These are phyloP conservation scores for Cyamopsis tetragonoloba DNA, from an alignment of 306 rosid genomes.

Conservation along the genomic window DNA sequence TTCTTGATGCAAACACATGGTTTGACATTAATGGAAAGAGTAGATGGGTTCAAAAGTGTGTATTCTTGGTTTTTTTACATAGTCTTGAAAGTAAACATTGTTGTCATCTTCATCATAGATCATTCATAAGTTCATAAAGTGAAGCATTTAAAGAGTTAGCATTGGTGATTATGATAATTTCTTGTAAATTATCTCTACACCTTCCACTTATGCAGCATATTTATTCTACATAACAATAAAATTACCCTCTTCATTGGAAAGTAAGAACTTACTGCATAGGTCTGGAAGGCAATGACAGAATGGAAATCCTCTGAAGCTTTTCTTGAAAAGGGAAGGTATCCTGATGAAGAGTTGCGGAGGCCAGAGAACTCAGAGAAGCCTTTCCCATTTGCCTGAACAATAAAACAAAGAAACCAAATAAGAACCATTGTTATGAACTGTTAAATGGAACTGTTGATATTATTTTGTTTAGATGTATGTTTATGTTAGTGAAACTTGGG, in stretches of 20 bases:
- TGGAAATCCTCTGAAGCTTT: slow-evolving; percentile 73
- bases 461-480: neutral
- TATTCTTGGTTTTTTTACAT: neutral
- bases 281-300: slow-evolving; percentile 70
- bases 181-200: neutral
- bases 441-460: neutral
- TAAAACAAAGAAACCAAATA: neutral
- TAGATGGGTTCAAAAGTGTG: neutral
- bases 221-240: neutral
- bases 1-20: neutral
- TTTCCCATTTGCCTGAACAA: slow-evolving; percentile 60
- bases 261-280: slow-evolving; percentile 74
- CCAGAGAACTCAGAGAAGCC: slow-evolving; percentile 83
- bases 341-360: slow-evolving; percentile 65
- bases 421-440: no score
- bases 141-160: neutral
- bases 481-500: neutral
- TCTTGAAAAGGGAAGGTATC: slow-evolving; percentile 54
- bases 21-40: neutral
- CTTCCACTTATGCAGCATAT: neutral
- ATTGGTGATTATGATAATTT: neutral
- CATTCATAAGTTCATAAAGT: neutral
- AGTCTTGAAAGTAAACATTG: neutral
- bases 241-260: neutral
- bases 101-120: slow-evolving; percentile 1